Percentiles rank a stretch among this genome's conserved stretches.
Evolutionary conservation across 352 stramenopile species (phyloP).

Genomic region (Pythium sukuiense): DNA sequence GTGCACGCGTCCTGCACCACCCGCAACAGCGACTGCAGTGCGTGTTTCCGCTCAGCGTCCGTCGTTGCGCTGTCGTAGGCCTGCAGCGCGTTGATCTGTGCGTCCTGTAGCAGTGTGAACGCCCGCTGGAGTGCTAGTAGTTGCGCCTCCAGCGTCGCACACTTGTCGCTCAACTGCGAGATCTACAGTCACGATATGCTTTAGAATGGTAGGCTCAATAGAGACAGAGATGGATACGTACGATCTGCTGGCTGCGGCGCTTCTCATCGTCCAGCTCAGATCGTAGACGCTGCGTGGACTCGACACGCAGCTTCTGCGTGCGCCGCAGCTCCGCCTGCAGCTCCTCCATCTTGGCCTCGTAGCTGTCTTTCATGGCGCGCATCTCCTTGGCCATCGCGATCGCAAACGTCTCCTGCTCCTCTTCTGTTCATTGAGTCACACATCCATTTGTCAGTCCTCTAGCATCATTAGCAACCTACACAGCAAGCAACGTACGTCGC

Average conservation of each 20-base stretch:
- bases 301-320: slow-evolving; percentile 40
- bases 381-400: slow-evolving; percentile 69
- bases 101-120: slow-evolving; percentile 25
- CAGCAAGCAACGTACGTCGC: slow-evolving; percentile 11
- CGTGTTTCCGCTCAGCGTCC: slow-evolving; percentile 28
- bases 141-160: slow-evolving; percentile 39
- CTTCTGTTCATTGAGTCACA: slow-evolving; percentile 29
- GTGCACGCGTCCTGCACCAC: slow-evolving; percentile 28
- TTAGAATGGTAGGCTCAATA: too few relatives aligned
- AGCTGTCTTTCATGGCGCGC: slow-evolving; percentile 62
- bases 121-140: slow-evolving; percentile 34
- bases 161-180: slow-evolving; percentile 42
- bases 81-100: slow-evolving; percentile 47
- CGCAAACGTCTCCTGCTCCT: slow-evolving; percentile 77
- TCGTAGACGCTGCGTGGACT: slow-evolving; percentile 47
- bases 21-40: slow-evolving; percentile 29
- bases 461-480: not conserved
- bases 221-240: slow-evolving; percentile 20
- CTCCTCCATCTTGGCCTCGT: slow-evolving; percentile 64
- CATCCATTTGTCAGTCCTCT: slow-evolving; percentile 21
- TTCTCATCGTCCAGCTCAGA: slow-evolving; percentile 53
- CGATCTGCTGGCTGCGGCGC: slow-evolving; percentile 39
- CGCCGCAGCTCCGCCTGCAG: slow-evolving; percentile 55
- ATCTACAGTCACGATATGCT: slow-evolving; percentile 26
- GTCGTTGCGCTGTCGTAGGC: slow-evolving; percentile 23